Base-by-base conservation (phyloP, 2,329 filamentous ascomycete species). In the Sordariomycetes sp. region DNA sequence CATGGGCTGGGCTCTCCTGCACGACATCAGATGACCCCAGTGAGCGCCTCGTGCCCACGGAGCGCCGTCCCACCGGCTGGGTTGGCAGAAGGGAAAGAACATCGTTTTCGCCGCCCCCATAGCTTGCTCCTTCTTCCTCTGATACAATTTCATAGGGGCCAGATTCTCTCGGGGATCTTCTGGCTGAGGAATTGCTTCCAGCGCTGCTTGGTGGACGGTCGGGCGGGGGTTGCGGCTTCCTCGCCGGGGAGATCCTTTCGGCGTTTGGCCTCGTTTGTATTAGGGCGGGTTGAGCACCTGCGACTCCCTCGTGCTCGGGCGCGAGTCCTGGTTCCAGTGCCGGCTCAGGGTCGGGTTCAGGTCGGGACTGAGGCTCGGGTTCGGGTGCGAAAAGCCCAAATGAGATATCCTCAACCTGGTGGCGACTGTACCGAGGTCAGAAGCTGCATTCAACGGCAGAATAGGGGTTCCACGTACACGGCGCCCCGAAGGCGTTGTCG, bases 401-500 rank as follows among this genome's bases (percentile, higher is more conserved):
- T 6, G 81, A 80, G 12, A 82, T 74, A 61, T 85, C 79, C 61
- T 75, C 79, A 15, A 85, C 72, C 64, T 84, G 76, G 58, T 79
- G 76, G 62, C 76, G 75, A 62, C 77, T 81, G 53, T 51, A 5
- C 0, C 17, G 51, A 45, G 62, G 62, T 55, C 35, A 36, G 22
- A 50, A 10, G 35, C 17, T 10, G 54, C 42, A 54, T n/a, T n/a
- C 42, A 20, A 13, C 36, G 53, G 59, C 52, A 59, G 54, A 42
- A 28, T 50, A 45, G 15, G 25, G 34, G 10, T 15, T 1, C 32
- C 13, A 67, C 78, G 62, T 74, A 84, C 81, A 81, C 79, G 50
- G 82, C 81, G 60, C 82, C 82, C 60, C 82, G 81, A 66, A 86
- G 78, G 65, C 82, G 81, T 70, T 83, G 76, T 61, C 81, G 80